Evolutionary conservation across 2,329 filamentous ascomycete species (phyloP), one percentile per base, ranked within the genome.

Genomic region (Stagonosporopsis chrysanthemi): DNA sequence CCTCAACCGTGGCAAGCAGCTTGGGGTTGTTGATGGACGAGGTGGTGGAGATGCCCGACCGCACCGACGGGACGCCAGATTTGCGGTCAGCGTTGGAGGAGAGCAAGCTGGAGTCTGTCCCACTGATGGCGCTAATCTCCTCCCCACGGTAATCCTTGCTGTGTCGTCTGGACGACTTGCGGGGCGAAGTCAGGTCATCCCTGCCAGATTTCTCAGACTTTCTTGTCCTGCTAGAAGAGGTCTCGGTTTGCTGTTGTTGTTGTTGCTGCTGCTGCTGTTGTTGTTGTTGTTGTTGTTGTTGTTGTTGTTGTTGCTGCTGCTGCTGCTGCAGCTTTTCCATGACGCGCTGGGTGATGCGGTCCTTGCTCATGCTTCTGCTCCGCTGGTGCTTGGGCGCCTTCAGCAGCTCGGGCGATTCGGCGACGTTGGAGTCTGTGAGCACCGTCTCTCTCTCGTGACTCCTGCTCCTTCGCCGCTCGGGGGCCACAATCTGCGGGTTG

Each of bases 21-120:
- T 92, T 95, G 0, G 93, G 93, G 69, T 97, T 97, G 78, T 96
- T 96, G 74, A 96, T 91, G 0, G 91, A 94, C 3, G 91, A 91
- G 1, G 77, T 77, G 57, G 66, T 74, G 9, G 76, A 78, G 22
- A 74, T 64, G 62, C 84, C 83, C 8, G 87, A 89, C 56, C 83
- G 82, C 60, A 82, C 77, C 62, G 87, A 89, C 51, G 82, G 78
- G 66, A 86, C 83, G 15, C 79, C 81, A 38, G 84, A 85, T 60
- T 80, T 81, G 33, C 82, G 81, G 64, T 84, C 84, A 52, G 85
- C 71, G 62, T 83, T 82, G 40, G 84, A 88, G 54, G 84, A 88
- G 39, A 87, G 75, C 39, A 88, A 71, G 66, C 86, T 89, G 23
- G 87, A 88, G 62, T 88, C 87, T 3, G 82, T 83, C 48, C 80